A percentile compares a stretch with the other conserved stretches of the same genome.
phyloP scores from a whole-genome alignment of 352 stramenopile genomes.

The Pythium apleroticum region DNA sequence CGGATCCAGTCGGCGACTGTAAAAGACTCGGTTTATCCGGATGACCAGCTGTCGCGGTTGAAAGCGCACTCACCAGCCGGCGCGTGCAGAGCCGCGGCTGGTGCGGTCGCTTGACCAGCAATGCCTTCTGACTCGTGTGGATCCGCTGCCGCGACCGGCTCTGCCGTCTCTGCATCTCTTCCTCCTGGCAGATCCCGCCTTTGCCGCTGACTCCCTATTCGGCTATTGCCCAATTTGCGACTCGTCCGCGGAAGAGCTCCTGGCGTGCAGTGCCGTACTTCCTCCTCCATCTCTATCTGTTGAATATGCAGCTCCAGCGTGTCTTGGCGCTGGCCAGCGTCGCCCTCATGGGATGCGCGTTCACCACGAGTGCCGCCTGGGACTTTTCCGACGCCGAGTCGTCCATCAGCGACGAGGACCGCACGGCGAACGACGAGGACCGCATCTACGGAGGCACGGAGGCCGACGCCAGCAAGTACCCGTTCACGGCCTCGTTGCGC shows the following conservation, averaged over 20 bases:
- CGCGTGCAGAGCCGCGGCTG: neutral
- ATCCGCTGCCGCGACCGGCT: neutral
- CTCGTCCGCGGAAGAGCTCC: neutral
- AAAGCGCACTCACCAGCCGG: neutral
- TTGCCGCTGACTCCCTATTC: neutral
- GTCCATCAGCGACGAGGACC: neutral
- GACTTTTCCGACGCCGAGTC: constrained; percentile 12
- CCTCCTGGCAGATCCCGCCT: neutral
- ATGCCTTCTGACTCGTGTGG: constrained; percentile 1
- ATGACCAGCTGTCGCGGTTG: neutral
- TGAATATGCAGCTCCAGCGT: constrained; percentile 21
- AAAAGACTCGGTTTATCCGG: neutral
- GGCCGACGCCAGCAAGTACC: constrained; percentile 46
- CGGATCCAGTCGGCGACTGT: neutral
- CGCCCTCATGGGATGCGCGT: constrained; percentile 13
- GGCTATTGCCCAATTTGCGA: constrained; percentile 1
- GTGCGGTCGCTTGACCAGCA: neutral
- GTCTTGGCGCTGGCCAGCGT: constrained; percentile 19
- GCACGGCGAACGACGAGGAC: constrained; percentile 19
- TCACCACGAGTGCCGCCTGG: constrained; percentile 7
- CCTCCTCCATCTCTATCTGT: neutral
- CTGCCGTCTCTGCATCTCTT: constrained; percentile 1
- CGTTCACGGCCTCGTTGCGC: constrained; percentile 61
- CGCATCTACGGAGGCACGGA: constrained; percentile 65
- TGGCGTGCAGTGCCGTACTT: neutral